phyloP scores from a whole-genome alignment of 2,329 filamentous ascomycete genomes.

The Tolypocladium guangdongense region DNA sequence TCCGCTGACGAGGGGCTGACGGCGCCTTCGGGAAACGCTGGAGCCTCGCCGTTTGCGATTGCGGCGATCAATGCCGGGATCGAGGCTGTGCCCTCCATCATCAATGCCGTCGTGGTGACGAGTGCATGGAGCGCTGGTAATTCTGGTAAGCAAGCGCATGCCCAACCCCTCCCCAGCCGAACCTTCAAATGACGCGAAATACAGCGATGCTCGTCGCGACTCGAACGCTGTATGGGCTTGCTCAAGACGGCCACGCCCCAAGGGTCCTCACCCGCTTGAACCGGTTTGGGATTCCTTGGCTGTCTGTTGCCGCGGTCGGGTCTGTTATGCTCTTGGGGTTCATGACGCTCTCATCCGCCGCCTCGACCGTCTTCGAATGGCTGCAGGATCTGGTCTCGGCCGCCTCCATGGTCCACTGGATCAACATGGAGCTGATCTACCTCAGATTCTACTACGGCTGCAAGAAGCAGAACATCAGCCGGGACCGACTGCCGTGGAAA shows the following conservation, averaged over 20 bases:
- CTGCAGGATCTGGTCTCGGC: conserved; percentile 52
- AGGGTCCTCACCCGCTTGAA: conserved; percentile 43
- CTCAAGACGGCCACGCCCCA: conserved; percentile 51
- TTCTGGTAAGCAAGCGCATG: conserved; percentile 3
- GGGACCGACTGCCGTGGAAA: conserved; percentile 32
- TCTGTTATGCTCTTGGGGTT: conserved; percentile 51
- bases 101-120: conserved; percentile 36
- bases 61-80: conserved; percentile 40
- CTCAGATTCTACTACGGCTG: conserved; percentile 42
- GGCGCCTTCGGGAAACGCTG: conserved; percentile 25
- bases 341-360: conserved; percentile 48
- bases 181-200: neutral
- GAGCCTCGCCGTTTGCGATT: conserved; percentile 36
- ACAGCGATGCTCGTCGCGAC: conserved; percentile 28
- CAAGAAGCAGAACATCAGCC: conserved; percentile 32
- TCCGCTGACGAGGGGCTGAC: conserved; percentile 22
- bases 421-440: conserved; percentile 38
- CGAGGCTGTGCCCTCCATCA: conserved; percentile 37
- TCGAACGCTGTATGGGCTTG: conserved; percentile 52
- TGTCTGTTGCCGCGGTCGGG: conserved; percentile 32
- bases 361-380: conserved; percentile 51
- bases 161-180: neutral
- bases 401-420: conserved; percentile 40
- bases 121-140: conserved; percentile 10
- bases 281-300: conserved; percentile 43